A percentile compares a stretch with the other conserved stretches of the same genome.
Evolutionary conservation across 192 early-diverging fungal species (phyloP).

Genomic region (Backusella tarrabulga): DNA sequence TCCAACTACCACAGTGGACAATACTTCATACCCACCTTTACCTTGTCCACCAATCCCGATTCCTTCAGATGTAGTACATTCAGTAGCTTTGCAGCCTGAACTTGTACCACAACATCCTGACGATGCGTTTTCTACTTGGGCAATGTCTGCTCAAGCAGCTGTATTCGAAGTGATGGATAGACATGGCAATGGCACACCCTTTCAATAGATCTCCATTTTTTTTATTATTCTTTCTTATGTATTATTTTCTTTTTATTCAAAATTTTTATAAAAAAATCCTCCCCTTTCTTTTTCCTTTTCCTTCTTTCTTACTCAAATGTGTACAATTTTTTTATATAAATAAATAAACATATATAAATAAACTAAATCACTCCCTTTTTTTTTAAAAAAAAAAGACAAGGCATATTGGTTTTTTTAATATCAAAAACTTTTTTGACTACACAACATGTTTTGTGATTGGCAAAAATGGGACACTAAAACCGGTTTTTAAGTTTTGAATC

Average conservation of each 20-base stretch:
- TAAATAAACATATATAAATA: too few species aligned
- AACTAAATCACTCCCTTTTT: neutral
- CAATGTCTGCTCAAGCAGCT: neutral
- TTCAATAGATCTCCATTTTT: neutral
- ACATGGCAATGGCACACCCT: neutral
- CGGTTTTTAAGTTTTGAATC: neutral
- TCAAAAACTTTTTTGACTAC: neutral
- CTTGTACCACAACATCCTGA: constrained; percentile 1
- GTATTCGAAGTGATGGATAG: constrained; percentile 8
- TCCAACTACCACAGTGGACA: neutral
- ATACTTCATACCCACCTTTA: neutral
- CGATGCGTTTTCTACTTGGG: constrained; percentile 8
- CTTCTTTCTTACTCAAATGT: neutral
- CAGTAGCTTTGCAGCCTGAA: constrained; percentile 1
- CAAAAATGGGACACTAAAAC: neutral
- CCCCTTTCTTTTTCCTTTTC: neutral
- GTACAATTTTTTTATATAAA: too few species aligned
- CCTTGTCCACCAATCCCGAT: neutral
- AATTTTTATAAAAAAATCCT: neutral
- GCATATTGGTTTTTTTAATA: neutral
- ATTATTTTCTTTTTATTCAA: neutral
- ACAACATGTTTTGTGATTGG: neutral
- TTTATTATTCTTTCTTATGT: neutral
- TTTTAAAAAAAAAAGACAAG: neutral
- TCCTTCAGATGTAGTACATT: neutral